These are phyloP conservation scores for Boletus calvinii DNA, from an alignment of 1,284 basidiomycete species.

Conservation along the genomic window DNA sequence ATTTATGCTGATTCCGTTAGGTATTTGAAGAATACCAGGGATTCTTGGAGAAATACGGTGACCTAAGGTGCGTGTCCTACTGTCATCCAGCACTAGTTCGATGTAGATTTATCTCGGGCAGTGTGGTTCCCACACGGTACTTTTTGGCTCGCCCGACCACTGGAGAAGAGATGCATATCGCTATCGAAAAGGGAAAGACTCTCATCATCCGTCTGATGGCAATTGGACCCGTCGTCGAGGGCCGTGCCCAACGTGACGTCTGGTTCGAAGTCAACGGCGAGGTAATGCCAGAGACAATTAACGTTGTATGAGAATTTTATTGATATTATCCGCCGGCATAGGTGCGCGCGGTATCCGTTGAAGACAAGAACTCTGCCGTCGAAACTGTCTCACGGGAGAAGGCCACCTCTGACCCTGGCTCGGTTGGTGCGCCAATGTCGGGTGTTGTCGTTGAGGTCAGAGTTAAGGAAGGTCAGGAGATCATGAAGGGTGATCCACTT, in stretches of 20 bases:
- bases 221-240: slow-evolving; percentile 89
- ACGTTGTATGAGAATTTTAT: slow-evolving; percentile 10
- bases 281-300: slow-evolving; percentile 41
- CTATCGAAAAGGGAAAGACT: slow-evolving; percentile 97
- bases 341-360: slow-evolving; percentile 90
- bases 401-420: slow-evolving; percentile 91
- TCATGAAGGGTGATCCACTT: slow-evolving; percentile 96
- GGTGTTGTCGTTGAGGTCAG: slow-evolving; percentile 98
- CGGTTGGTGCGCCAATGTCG: slow-evolving; percentile 94
- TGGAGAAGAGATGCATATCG: slow-evolving; percentile 95
- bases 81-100: slow-evolving; percentile 13
- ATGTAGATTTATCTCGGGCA: slow-evolving; percentile 34
- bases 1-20: slow-evolving; percentile 39
- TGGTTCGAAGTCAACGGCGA: slow-evolving; percentile 99
- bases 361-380: slow-evolving; percentile 95
- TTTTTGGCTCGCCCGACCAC: slow-evolving; percentile 92
- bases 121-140: slow-evolving; percentile 93
- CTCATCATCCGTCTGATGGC: slow-evolving; percentile 96
- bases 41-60: slow-evolving; percentile 94
- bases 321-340: slow-evolving; percentile 31
- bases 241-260: slow-evolving; percentile 90
- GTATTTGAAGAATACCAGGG: slow-evolving; percentile 97
- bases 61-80: slow-evolving; percentile 67
- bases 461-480: slow-evolving; percentile 94
- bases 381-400: slow-evolving; percentile 94